These are phyloP conservation scores for Hanseniaspora meyeri DNA, from an alignment of 805 yeast genomes.

Conservation along the genomic window DNA sequence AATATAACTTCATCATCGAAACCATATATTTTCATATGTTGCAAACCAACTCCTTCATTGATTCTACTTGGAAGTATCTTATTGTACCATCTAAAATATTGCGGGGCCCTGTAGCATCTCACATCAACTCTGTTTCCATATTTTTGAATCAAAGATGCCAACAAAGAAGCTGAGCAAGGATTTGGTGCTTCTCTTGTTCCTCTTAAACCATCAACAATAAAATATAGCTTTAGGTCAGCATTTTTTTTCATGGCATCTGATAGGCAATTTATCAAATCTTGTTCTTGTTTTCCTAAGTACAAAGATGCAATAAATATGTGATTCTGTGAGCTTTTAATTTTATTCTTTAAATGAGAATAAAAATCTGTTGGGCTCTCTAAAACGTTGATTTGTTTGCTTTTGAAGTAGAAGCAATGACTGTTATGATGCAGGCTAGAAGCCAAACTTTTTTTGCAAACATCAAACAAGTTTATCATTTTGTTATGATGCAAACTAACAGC, in stretches of 20 bases:
- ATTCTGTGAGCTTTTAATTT: conserved; percentile 48
- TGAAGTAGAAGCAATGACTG: conserved; percentile 35
- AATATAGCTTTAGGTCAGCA: conserved; percentile 51
- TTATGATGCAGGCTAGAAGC: conserved; percentile 26
- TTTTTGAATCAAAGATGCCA: conserved; percentile 52
- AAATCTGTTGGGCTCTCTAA: conserved; percentile 59
- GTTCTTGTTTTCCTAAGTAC: conserved; percentile 73
- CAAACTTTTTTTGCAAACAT: conserved; percentile 15
- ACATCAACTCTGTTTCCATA: conserved; percentile 63
- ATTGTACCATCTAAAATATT: conserved; percentile 55
- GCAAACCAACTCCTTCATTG: conserved; percentile 85
- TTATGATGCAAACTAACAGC: background rate
- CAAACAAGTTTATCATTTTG: conserved; percentile 11
- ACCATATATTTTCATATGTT: conserved; percentile 95
- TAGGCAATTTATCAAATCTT: conserved; percentile 57
- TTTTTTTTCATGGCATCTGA: conserved; percentile 47
- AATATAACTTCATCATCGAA: conserved; percentile 80
- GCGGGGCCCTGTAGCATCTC: conserved; percentile 83
- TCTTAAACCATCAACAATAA: conserved; percentile 75
- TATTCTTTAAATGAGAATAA: conserved; percentile 48
- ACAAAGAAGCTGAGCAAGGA: conserved; percentile 60
- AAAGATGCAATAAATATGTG: conserved; percentile 74
- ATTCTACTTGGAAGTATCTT: conserved; percentile 63
- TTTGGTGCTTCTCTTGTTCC: conserved; percentile 89
- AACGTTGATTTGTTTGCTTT: conserved; percentile 46